These are phyloP conservation scores for Aspergillus alliaceus DNA, from an alignment of 2,329 filamentous ascomycete genomes.

Conservation along the genomic window DNA sequence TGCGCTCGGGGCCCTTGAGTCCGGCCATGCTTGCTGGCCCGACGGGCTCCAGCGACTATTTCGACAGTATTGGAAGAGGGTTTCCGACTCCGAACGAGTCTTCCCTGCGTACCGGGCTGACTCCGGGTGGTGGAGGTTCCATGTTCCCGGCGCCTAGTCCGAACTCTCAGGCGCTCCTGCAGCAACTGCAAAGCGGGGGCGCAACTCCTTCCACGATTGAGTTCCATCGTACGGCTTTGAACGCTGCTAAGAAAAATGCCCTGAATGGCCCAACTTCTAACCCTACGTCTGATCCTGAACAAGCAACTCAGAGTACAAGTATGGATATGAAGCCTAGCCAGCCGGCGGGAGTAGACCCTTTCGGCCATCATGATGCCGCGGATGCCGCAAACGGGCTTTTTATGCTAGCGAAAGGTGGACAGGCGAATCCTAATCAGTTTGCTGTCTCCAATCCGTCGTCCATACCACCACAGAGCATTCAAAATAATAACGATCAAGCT, in stretches of 20 bases:
- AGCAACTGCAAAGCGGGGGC: constrained; percentile 73
- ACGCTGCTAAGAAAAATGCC: constrained; percentile 65
- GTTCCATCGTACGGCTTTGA: constrained; percentile 90
- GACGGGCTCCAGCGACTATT: constrained; percentile 74
- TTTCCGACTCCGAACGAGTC: constrained; percentile 98
- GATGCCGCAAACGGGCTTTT: constrained; percentile 94
- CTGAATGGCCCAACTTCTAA: constrained; percentile 45
- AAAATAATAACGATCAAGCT: constrained; percentile 56
- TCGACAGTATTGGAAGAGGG: constrained; percentile 78
- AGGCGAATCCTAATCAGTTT: constrained; percentile 59
- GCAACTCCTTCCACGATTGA: constrained; percentile 89
- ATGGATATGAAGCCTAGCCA: constrained; percentile 45
- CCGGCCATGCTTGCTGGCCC: constrained; percentile 95
- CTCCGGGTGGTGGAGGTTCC: constrained; percentile 89
- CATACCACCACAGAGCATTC: constrained; percentile 50
- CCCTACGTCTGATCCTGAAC: constrained; percentile 40
- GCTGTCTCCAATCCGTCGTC: constrained; percentile 51
- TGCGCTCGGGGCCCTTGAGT: constrained; percentile 89
- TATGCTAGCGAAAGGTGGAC: constrained; percentile 71
- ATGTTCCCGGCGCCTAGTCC: constrained; percentile 95
- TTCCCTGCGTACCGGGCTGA: constrained; percentile 83
- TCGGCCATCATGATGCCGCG: constrained; percentile 84
- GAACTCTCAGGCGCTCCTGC: constrained; percentile 79
- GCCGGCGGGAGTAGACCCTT: constrained; percentile 62
- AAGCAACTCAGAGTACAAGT: constrained; percentile 37